Evolutionary conservation across 148 eudicot genomes (phyloP).

Genomic region (Amaranthus cruentus): DNA sequence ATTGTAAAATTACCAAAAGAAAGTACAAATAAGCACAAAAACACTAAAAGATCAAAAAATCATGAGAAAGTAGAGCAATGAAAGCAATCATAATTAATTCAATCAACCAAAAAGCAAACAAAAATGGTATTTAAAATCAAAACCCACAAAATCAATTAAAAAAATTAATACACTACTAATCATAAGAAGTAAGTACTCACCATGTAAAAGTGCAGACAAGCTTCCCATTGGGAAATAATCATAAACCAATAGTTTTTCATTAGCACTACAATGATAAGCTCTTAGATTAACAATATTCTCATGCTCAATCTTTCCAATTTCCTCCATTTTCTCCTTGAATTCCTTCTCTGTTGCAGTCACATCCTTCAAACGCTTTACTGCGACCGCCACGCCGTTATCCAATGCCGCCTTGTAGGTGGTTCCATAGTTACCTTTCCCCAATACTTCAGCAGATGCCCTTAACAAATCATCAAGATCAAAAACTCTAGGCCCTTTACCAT

Average conservation of each 20-base stretch:
- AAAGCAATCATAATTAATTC: neutral
- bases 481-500: constrained; percentile 40
- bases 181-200: constrained; percentile 27
- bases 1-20: neutral
- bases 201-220: constrained; percentile 93
- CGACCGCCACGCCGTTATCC: constrained; percentile 56
- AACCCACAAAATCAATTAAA: neutral
- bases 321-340: constrained; percentile 67
- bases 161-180: neutral
- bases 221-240: constrained; percentile 94
- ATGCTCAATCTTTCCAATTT: constrained; percentile 62
- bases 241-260: constrained; percentile 78
- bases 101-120: constrained; percentile 1
- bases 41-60: neutral
- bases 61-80: neutral
- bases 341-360: constrained; percentile 59
- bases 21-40: neutral
- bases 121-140: neutral
- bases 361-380: constrained; percentile 82
- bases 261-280: constrained; percentile 70
- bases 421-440: constrained; percentile 93
- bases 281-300: constrained; percentile 70
- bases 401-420: constrained; percentile 85
- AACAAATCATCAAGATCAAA: constrained; percentile 78
- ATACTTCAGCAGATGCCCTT: constrained; percentile 89